Evolutionary conservation across 345 rosid species (phyloP), one percentile per base, ranked within the genome.

Genomic region (Sisymbrium altissimum): DNA sequence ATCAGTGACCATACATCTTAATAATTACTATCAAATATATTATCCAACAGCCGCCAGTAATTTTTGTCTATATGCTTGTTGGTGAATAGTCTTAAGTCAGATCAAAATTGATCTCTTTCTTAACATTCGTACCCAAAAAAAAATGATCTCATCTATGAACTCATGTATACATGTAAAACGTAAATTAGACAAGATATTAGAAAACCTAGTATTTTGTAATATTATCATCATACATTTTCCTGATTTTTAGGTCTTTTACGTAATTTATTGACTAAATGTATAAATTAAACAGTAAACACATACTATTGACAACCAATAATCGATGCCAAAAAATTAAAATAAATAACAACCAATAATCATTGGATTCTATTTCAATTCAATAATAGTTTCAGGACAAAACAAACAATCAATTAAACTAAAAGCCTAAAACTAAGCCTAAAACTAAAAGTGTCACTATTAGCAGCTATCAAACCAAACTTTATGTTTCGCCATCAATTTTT

Each of bases 381-480:
- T 3, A 13, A 46, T 45, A 73, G 8, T 46, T 58, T 46, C 40
- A 25, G 21, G 17, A 48, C 14, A 12, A 5, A 74, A 5, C 40
- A 64, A 43, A 53, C 7, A 25, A 59, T 7, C 54, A 66, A 59
- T 19, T n/a, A n/a, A 15, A 53, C 38, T 32, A 9, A 52, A 23
- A 41, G 21, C n/a, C n/a, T n/a, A 11, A 43, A 40, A 43, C 44
- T 44, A 18, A 45, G 35, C 50, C 48, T 44, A 54, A 19, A 57
- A 13, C 65, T 35, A 74, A 23, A 49, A 19, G 40, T 75, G 79
- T 68, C 70, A 61, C 70, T 43, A 6, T 41, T 19, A 21, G 46
- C 21, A 15, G 64, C 49, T 25, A 68, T 32, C 48, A 68, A 52
- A 27, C 63, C 46, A 59, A 59, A 50, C 55, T 58, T 74, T 36